Evolutionary conservation across 495 filamentous ascomycete genomes (phyloP).

Genomic region (Hypoxylon crocopeplum): DNA sequence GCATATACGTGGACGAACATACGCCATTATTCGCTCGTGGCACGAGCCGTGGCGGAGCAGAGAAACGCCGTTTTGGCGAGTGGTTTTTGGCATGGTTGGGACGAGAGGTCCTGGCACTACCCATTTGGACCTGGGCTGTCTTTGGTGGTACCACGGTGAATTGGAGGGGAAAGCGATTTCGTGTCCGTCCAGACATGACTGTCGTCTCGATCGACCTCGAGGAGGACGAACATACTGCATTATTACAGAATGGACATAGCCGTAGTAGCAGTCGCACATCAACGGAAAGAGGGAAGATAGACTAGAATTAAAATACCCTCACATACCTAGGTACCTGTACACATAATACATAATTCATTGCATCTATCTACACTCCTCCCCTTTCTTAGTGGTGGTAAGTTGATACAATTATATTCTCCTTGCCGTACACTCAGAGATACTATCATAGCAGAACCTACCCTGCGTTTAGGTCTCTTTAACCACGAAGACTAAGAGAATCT

Average conservation of each 20-base stretch:
- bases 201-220: slow-evolving; percentile 58
- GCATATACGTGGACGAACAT: slow-evolving; percentile 73
- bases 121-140: slow-evolving; percentile 88
- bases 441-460: too few species aligned
- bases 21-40: slow-evolving; percentile 76
- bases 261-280: slow-evolving; percentile 1
- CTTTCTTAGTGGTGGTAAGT: not conserved
- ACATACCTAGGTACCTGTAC: too few species aligned
- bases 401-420: too few species aligned
- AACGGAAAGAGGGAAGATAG: slow-evolving; percentile 33
- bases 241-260: slow-evolving; percentile 6
- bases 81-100: slow-evolving; percentile 89
- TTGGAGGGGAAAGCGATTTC: slow-evolving; percentile 85
- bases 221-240: slow-evolving; percentile 5
- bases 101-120: slow-evolving; percentile 79
- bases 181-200: slow-evolving; percentile 84
- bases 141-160: slow-evolving; percentile 81
- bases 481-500: too few species aligned
- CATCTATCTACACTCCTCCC: not conserved
- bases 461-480: too few species aligned
- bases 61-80: slow-evolving; percentile 63
- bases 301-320: slow-evolving; percentile 32
- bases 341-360: slow-evolving; percentile 24
- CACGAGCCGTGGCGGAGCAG: slow-evolving; percentile 43
- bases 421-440: too few species aligned